phyloP scores from a whole-genome alignment of 768 basidiomycete genomes.

The Russula emetica region DNA sequence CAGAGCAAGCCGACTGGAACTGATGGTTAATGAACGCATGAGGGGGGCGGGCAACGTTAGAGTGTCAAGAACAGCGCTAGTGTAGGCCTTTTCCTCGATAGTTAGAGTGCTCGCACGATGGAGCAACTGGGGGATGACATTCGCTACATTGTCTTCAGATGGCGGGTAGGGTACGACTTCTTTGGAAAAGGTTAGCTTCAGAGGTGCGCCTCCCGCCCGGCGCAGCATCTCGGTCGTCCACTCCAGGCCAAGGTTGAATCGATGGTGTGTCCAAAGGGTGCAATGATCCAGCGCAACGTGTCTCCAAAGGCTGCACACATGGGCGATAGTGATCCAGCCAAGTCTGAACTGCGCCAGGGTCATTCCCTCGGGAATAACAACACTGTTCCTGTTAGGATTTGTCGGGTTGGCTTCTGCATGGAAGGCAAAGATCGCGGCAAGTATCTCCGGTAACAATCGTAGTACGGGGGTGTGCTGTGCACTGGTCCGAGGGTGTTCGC shows the following conservation, averaged over 20 bases:
- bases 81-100: constrained; percentile 5
- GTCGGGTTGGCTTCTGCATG: constrained; percentile 10
- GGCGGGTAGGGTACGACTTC: constrained; percentile 7
- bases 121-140: constrained; percentile 13
- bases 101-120: constrained; percentile 13
- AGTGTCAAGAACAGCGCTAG: not conserved
- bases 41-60: constrained; percentile 9
- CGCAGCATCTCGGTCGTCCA: constrained; percentile 17
- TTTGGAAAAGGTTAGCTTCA: constrained; percentile 4
- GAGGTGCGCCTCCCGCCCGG: constrained; percentile 13
- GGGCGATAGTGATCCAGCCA: constrained; percentile 21
- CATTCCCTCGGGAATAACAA: not conserved
- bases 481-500: not conserved
- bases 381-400: not conserved
- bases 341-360: constrained; percentile 4
- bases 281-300: constrained; percentile 13
- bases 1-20: not conserved
- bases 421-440: constrained; percentile 12
- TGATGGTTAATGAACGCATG: constrained; percentile 7
- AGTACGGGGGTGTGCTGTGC: not conserved
- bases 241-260: constrained; percentile 17
- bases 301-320: constrained; percentile 23
- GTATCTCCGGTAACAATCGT: constrained; percentile 18
- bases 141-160: not conserved
- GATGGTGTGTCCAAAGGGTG: constrained; percentile 14